Conservation (phyloP, 2,329 filamentous ascomycete species). For the Ophiognomonia clavigignenti-juglandacearum region DNA sequence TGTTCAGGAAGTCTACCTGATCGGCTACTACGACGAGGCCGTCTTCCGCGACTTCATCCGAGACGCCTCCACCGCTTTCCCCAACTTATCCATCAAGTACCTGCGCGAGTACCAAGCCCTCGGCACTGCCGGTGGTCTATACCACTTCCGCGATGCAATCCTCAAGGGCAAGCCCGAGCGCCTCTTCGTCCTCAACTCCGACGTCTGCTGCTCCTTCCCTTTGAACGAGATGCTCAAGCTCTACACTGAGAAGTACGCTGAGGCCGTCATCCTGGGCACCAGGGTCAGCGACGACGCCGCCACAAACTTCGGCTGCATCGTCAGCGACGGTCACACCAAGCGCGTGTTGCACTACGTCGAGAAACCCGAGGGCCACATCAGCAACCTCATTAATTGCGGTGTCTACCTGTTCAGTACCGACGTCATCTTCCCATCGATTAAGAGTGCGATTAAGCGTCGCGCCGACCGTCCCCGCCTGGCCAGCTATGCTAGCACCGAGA, state of each 20-base stretch:
- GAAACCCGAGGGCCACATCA: slow-evolving; percentile 96
- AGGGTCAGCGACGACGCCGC: slow-evolving; percentile 86
- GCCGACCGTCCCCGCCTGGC: slow-evolving; percentile 84
- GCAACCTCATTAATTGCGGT: slow-evolving; percentile 98
- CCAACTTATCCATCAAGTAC: slow-evolving; percentile 86
- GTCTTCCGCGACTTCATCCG: slow-evolving; percentile 99
- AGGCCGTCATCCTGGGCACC: slow-evolving; percentile 93
- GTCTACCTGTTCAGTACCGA: slow-evolving; percentile 97
- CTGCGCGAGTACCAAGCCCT: slow-evolving; percentile 95
- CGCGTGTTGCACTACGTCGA: slow-evolving; percentile 98
- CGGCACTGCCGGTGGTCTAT: slow-evolving; percentile 91
- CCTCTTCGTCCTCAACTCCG: slow-evolving; percentile 95
- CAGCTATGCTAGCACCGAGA: slow-evolving; percentile 94
- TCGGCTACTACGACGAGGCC: slow-evolving; percentile 97
- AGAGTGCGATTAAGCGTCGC: slow-evolving; percentile 90
- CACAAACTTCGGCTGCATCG: slow-evolving; percentile 96
- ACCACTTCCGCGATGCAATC: slow-evolving; percentile 98
- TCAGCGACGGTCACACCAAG: slow-evolving; percentile 87
- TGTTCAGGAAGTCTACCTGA: slow-evolving; percentile 92
- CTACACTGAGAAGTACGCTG: slow-evolving; percentile 91
- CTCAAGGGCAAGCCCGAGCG: slow-evolving; percentile 91
- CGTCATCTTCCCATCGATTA: slow-evolving; percentile 93
- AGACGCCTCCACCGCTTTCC: slow-evolving; percentile 78
- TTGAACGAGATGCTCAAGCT: slow-evolving; percentile 92
- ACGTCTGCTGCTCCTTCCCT: slow-evolving; percentile 98